Percentiles rank a stretch among this genome's conserved stretches.
Evolutionary conservation across 2,329 filamentous ascomycete genomes (phyloP).

Genomic region (Monilinia fructigena): DNA sequence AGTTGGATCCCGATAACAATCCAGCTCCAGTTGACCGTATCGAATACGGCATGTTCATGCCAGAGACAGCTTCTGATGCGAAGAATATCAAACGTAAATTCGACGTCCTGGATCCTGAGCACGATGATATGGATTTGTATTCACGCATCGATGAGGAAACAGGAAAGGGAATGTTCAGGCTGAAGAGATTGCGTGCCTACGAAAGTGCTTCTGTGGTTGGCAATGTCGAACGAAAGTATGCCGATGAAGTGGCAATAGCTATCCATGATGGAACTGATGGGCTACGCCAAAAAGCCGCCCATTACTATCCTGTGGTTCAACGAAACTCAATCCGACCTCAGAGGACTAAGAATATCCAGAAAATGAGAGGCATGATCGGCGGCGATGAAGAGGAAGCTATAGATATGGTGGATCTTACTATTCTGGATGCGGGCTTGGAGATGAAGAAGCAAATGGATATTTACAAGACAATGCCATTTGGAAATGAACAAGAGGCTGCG

Average conservation of each 20-base stretch:
- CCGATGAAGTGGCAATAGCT: slow-evolving; percentile 61
- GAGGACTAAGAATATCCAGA: slow-evolving; percentile 61
- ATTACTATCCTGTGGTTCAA: slow-evolving; percentile 69
- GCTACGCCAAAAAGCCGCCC: slow-evolving; percentile 55
- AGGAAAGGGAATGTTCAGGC: slow-evolving; percentile 54
- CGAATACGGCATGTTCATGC: slow-evolving; percentile 67
- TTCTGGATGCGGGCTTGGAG: slow-evolving; percentile 8
- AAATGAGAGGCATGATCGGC: slow-evolving; percentile 33
- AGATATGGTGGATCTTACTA: slow-evolving; percentile 23
- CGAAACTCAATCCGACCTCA: slow-evolving; percentile 61
- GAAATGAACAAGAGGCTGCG: slow-evolving; percentile 10
- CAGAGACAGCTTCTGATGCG: slow-evolving; percentile 49
- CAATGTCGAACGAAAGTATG: slow-evolving; percentile 57
- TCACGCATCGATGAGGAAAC: slow-evolving; percentile 48
- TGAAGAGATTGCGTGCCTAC: slow-evolving; percentile 62
- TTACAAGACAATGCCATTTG: slow-evolving; percentile 10
- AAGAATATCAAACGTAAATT: slow-evolving; percentile 60
- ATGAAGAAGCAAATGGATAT: slow-evolving; percentile 19
- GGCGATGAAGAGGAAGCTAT: slow-evolving; percentile 15
- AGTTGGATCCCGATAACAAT: slow-evolving; percentile 55
- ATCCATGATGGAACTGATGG: slow-evolving; percentile 55
- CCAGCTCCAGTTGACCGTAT: slow-evolving; percentile 57
- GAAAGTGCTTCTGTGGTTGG: slow-evolving; percentile 60
- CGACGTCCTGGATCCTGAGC: slow-evolving; percentile 55
- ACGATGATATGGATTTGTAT: slow-evolving; percentile 55